Conservation (phyloP, 306 rosid genomes). For the Malus asiatica region DNA sequence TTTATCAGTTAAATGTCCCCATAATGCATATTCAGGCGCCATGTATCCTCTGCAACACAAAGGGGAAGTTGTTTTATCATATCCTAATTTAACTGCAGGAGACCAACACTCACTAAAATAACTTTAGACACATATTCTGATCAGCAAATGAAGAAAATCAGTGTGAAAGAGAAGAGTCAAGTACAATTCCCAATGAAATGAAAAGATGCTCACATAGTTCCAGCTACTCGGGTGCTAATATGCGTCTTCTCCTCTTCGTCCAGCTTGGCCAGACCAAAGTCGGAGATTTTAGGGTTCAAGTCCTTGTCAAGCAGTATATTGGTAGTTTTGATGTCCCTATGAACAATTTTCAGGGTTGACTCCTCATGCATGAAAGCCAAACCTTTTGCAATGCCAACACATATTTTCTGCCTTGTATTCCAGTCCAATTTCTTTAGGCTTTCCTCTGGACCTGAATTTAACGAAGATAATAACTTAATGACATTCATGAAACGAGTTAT, state of each 20-base stretch:
- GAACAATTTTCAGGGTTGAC: slow-evolving; percentile 52
- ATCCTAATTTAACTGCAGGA: no score
- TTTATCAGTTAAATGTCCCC: slow-evolving; percentile 50
- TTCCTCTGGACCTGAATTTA: background rate
- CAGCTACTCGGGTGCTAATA: slow-evolving; percentile 32
- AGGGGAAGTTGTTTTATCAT: background rate
- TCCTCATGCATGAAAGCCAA: slow-evolving; percentile 59
- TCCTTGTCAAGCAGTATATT: slow-evolving; percentile 46
- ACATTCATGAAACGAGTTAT: background rate
- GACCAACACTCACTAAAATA: no score
- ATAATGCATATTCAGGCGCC: slow-evolving; percentile 70
- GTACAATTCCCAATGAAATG: background rate
- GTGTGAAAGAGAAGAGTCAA: background rate
- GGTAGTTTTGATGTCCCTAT: slow-evolving; percentile 55
- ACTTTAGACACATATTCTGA: background rate
- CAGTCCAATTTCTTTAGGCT: background rate
- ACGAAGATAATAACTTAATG: background rate
- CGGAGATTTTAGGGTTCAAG: slow-evolving; percentile 59
- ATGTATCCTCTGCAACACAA: slow-evolving; percentile 52
- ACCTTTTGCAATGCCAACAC: slow-evolving; percentile 58
- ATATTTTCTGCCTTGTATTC: slow-evolving; percentile 45
- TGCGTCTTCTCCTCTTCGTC: slow-evolving; percentile 53
- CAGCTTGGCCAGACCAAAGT: slow-evolving; percentile 69
- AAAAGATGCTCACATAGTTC: slow-evolving; percentile 1
- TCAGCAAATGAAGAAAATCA: background rate